Base-by-base conservation (phyloP, 495 filamentous ascomycete genomes). In the Aspergillus baeticus region DNA sequence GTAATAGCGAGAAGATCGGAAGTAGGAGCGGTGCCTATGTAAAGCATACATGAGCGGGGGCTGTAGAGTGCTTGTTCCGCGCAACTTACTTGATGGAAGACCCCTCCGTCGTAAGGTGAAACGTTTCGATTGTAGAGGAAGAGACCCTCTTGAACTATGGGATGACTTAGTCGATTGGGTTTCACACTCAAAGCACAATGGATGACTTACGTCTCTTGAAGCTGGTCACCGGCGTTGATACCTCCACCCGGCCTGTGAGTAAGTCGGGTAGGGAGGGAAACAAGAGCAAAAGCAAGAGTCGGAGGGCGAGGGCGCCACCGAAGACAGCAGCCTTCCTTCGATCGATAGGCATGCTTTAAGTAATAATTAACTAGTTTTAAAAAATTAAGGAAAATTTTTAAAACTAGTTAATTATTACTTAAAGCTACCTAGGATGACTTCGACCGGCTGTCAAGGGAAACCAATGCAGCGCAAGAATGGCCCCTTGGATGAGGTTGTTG, bases 41-140 rank as follows among this genome's bases (percentile, higher is more conserved):
- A 49, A 44, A 41, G 36, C 17, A 48, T 38, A 18, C 17, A 38
- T 58, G 36, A 58, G 51, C 35, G 51, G 14, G 13, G 7, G 6
- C 4, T 33, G 1, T 13, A 17, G 46, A 26, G 13, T 23, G 34
- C 47, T 50, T 10, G 47, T 38, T 21, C 15, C 18, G 17, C 11
- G 18, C 18, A 35, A 18, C 68, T 48, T 72, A 87, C 87, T 75
- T 98, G 94, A 76, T 98, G 92, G 72, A 90, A 98, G 69, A 98
- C 90, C 55, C 94, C 94, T 54, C 94, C 94, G 71, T 98, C 92
- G 71, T 98, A 98, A 0, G 94, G 94, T 46, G 92, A 97, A 22
- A 97, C 90, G 80, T 96, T 94, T 63, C 92, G 91, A 50, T 87
- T 92, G 65, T 98, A 97, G 4, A 98, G 84, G 66, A 96, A 98